Base-by-base conservation (phyloP, 2,329 filamentous ascomycete genomes). In the Ceratocystis diversiconidia region DNA sequence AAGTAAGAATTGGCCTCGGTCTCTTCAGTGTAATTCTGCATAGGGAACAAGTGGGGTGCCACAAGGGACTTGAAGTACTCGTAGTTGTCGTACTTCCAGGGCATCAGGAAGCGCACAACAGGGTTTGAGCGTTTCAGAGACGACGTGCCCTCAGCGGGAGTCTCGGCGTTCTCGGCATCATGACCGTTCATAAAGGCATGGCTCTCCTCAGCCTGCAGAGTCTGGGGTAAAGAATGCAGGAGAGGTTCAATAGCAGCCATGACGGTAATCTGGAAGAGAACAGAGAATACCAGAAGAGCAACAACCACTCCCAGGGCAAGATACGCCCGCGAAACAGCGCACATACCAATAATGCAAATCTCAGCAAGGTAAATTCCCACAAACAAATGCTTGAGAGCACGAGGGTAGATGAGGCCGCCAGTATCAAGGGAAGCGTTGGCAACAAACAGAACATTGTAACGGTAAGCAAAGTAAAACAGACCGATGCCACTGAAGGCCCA, bases 371-470 rank as follows among this genome's bases (percentile, higher is more conserved):
- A 96, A 61, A 94, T 79, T 63, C 91, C 90, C 1, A 86, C 83
- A 55, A 92, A 84, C 41, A 94, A 82, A 68, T 97, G 92, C 78
- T 96, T 90, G 55, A 97, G 80, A 4, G 90, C 92, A 28, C 90
- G 88, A 1, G 90, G 88, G 73, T 96, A 97, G 71, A 90, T 85
- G 25, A 92, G 84, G 61, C 94, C 92, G 71, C 90, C 90, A 61
- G 91, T 96, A 72, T 97, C 92, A 69, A 95, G 85, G 68, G 85
- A 79, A 12, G 87, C 82, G 70, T 91, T 87, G 61, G 84, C 86
- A 15, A 94, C 88, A 73, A 89, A 96, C 25, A 96, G 79, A 64
- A 96, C 75, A 75, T 92, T 92, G 80, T 96, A 95, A 46, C 88
- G 84, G 77, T 91, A 95, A 64, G 89, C 88, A 63, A 90, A 79